Conservation (phyloP, 768 basidiomycete genomes). For the Daedaleopsis nitida region DNA sequence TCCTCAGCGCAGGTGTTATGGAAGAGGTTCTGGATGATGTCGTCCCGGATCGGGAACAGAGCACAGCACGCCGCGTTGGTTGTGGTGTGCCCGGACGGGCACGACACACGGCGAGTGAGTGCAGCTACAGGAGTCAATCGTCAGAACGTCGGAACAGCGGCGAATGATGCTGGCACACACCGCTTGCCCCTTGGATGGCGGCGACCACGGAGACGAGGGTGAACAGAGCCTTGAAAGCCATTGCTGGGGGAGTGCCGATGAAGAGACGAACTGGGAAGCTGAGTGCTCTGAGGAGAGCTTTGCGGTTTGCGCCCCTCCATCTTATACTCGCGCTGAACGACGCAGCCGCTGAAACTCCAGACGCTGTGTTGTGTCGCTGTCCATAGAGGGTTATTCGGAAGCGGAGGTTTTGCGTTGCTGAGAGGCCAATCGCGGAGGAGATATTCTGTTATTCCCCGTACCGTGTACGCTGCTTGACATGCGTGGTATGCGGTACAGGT, state of each 20-base stretch:
- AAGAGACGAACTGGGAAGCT: neutral
- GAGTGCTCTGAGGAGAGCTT: neutral
- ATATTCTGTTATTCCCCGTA: too few relatives aligned
- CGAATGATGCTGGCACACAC: neutral
- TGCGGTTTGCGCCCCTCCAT: too few relatives aligned
- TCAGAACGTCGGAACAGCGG: neutral
- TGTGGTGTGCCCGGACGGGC: constrained; percentile 31
- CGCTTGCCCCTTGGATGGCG: constrained; percentile 9
- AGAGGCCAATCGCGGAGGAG: too few relatives aligned
- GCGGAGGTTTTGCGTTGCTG: too few relatives aligned
- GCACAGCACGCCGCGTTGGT: constrained; percentile 33
- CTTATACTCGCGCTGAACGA: too few relatives aligned
- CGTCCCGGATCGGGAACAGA: constrained; percentile 33
- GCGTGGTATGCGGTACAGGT: too few relatives aligned
- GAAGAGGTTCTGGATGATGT: constrained; percentile 31
- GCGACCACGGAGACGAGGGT: constrained; percentile 17
- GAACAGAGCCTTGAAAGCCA: constrained; percentile 19
- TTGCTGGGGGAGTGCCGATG: constrained; percentile 1
- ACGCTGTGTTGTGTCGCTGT: too few relatives aligned
- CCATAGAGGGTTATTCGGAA: too few relatives aligned
- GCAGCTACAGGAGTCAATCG: constrained; percentile 8
- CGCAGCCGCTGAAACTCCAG: too few relatives aligned
- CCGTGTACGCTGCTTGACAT: too few relatives aligned
- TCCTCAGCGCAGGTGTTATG: constrained; percentile 33
- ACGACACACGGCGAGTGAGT: constrained; percentile 23